A percentile compares a stretch with the other conserved stretches of the same genome.
These are phyloP conservation scores for Paspalum vaginatum DNA, from an alignment of 176 grass and related monocot genomes.

Conservation along the genomic window DNA sequence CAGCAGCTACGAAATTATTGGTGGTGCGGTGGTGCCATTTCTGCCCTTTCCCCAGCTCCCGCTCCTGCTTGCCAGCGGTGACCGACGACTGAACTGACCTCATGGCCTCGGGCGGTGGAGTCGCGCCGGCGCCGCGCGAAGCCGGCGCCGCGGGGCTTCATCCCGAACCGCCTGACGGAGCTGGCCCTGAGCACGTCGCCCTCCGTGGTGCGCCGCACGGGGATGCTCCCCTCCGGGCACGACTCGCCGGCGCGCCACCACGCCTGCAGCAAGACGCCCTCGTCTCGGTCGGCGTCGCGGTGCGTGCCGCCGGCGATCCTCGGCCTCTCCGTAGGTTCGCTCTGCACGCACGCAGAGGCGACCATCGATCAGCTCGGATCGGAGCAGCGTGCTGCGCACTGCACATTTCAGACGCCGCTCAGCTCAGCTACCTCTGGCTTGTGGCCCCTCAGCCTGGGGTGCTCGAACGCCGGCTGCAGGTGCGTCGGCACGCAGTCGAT, in stretches of 20 bases:
- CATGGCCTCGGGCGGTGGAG: constrained; percentile 67
- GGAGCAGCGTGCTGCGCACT: no score
- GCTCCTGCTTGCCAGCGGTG: no score
- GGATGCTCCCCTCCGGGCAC: constrained; percentile 67
- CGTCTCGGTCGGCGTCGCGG: not conserved
- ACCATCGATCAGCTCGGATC: no score
- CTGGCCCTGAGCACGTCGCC: constrained; percentile 67
- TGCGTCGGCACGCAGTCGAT: constrained; percentile 82
- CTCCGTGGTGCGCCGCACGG: constrained; percentile 61
- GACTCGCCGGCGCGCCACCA: constrained; percentile 63
- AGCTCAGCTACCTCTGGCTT: constrained; percentile 56
- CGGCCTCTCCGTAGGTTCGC: constrained; percentile 40
- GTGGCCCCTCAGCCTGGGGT: constrained; percentile 62
- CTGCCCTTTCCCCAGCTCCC: no score
- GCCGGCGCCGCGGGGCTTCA: constrained; percentile 47
- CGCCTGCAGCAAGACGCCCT: constrained; percentile 46
- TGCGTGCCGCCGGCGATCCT: not conserved
- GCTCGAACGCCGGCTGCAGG: constrained; percentile 84
- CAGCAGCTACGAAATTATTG: not conserved
- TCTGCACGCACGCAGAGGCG: no score
- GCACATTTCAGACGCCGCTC: no score
- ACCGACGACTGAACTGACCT: constrained; percentile 48
- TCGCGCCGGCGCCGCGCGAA: constrained; percentile 48
- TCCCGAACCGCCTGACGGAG: constrained; percentile 57
- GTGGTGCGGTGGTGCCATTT: no score